Conservation (phyloP, 106 monocot species). For the Chionographis japonica region DNA sequence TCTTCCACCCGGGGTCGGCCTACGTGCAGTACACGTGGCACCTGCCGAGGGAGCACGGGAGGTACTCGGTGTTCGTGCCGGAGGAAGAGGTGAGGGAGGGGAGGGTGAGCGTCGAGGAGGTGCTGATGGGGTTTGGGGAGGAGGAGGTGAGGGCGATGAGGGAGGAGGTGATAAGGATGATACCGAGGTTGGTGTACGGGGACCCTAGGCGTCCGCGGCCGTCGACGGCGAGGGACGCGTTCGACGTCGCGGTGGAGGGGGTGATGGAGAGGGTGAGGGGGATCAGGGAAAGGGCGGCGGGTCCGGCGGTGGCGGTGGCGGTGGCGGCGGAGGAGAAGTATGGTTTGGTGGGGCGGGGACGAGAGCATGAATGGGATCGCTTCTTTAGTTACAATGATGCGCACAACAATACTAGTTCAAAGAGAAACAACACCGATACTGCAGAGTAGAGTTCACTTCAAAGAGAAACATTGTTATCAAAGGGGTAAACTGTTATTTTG, state of each 20-base stretch:
- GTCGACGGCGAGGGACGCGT: constrained; percentile 45
- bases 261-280: constrained; percentile 35
- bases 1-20: constrained; percentile 58
- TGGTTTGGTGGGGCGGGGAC: constrained; percentile 9
- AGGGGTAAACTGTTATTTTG: too few species aligned
- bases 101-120: constrained; percentile 39
- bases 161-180: constrained; percentile 39
- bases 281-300: constrained; percentile 1
- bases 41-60: constrained; percentile 28
- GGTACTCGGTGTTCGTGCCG: constrained; percentile 57
- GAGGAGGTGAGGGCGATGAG: constrained; percentile 45
- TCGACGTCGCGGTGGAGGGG: constrained; percentile 63
- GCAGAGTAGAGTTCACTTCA: not conserved
- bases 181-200: constrained; percentile 45
- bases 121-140: constrained; percentile 22
- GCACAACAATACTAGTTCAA: not conserved
- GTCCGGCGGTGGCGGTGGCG: not conserved
- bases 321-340: constrained; percentile 22
- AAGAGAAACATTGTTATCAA: not conserved
- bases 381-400: constrained; percentile 13
- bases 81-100: constrained; percentile 53
- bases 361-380: constrained; percentile 24
- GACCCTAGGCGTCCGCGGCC: constrained; percentile 20
- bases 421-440: not conserved
- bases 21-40: constrained; percentile 66